Evolutionary conservation across 306 rosid genomes (phyloP).

Genomic region (Cicer bijugum): DNA sequence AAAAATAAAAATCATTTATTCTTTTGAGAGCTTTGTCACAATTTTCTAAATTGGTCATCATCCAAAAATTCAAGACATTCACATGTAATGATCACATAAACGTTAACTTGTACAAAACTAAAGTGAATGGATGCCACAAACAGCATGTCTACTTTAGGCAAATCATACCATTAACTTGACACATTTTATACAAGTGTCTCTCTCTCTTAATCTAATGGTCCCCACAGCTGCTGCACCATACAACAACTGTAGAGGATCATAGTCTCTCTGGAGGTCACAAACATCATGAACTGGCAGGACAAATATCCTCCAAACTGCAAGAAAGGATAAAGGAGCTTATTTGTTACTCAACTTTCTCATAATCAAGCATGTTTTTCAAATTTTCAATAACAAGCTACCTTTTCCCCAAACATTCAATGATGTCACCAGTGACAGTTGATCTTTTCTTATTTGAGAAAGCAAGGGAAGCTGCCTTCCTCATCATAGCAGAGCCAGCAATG

Average conservation of each 20-base stretch:
- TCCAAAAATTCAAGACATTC: not conserved
- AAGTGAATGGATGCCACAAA: not conserved
- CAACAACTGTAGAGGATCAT: too few relatives aligned
- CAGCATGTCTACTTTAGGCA: not conserved
- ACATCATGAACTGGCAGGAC: conserved; percentile 57
- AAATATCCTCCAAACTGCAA: conserved; percentile 82
- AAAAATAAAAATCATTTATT: too few relatives aligned
- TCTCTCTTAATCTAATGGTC: too few relatives aligned
- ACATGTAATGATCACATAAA: conserved; percentile 10
- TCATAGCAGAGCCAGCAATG: conserved; percentile 80
- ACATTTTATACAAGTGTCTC: not conserved
- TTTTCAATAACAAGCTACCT: conserved; percentile 56
- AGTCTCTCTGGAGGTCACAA: not conserved
- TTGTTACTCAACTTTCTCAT: not conserved
- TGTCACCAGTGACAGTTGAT: conserved; percentile 85
- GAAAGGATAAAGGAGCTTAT: conserved; percentile 28
- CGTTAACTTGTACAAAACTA: not conserved
- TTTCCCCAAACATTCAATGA: conserved; percentile 83
- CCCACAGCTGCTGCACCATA: too few relatives aligned
- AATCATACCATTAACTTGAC: conserved; percentile 7
- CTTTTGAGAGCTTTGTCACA: too few relatives aligned
- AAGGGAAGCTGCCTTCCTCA: conserved; percentile 90
- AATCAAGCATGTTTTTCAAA: not conserved
- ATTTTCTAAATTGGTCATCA: too few relatives aligned
- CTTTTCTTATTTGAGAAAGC: conserved; percentile 82